These are phyloP conservation scores for Closterium sp. DNA, from an alignment of 139 green algal species.

Conservation along the genomic window DNA sequence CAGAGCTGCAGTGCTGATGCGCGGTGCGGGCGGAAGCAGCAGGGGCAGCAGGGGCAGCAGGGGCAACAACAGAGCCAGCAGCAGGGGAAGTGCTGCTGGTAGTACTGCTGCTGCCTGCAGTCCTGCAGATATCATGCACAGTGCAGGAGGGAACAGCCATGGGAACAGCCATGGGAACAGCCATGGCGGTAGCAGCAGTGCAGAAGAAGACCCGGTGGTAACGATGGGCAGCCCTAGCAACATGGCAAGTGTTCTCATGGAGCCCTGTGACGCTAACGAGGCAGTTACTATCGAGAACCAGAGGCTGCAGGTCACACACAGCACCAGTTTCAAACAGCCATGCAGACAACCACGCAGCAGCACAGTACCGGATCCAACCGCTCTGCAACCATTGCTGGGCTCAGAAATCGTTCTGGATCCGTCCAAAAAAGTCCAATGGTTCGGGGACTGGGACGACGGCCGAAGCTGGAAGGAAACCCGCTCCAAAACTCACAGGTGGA, in stretches of 20 bases:
- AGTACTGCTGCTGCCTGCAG: no score
- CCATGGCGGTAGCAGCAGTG: not conserved
- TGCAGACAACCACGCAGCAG: not conserved
- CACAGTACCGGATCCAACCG: not conserved
- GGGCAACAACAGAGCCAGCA: not conserved
- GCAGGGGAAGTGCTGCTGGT: no score
- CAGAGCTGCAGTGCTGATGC: no score
- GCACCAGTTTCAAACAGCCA: not conserved
- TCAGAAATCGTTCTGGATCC: not conserved
- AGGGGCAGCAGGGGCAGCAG: not conserved
- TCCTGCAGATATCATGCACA: no score
- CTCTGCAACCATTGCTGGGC: not conserved
- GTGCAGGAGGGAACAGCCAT: not conserved
- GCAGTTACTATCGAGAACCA: not conserved
- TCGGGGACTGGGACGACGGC: not conserved
- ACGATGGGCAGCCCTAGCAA: not conserved
- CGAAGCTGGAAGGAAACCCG: not conserved
- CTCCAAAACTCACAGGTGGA: not conserved
- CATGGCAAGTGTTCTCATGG: not conserved
- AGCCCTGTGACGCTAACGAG: not conserved
- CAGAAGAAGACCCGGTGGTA: not conserved
- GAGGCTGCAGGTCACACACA: not conserved
- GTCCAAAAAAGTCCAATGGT: not conserved
- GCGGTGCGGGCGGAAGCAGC: not conserved
- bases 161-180: not conserved